Evolutionary conservation across 2,329 filamentous ascomycete genomes (phyloP), one percentile per base, ranked within the genome.

Genomic region (Neopestalotiopsis sp.): DNA sequence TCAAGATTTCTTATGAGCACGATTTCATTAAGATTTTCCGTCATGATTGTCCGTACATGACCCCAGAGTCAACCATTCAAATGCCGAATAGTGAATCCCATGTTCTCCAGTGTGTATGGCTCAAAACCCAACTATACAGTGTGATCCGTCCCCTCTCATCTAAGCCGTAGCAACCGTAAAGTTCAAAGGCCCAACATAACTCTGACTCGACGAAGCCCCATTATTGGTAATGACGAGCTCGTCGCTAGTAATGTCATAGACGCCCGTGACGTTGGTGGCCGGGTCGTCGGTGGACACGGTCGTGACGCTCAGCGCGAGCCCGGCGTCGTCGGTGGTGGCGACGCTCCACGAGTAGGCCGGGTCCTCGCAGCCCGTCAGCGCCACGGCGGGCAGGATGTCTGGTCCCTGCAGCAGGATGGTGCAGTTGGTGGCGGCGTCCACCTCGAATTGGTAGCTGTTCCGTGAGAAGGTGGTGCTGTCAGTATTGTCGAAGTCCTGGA

Each of bases 371-470:
- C 69, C 71, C 34, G 71, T 72, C 42, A 67, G 42, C 34, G 56
- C 38, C 14, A 75, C 70, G 6, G 69, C 49, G 2, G 74, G 74
- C 13, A 75, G 71, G 45, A 57, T 57, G 64, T 75, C 73, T 0
- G 73, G 73, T 6, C 74, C 74, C 45, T 71, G 72, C 2, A 73
- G 69, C 62, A 74, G 68, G n/a, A 71, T 59, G 32, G 62, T 65
- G 61, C 74, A 75, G 28, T 70, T 62, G 1, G 71, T 73, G 4
- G 71, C 69, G 10, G 42, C 32, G 69, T 71, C 71, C 3, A 71
- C 70, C 58, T 45, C 59, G 70, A 74, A 75, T 17, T 71, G 70
- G 68, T 75, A 75, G 9, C 74, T 75, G 42, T 28, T 28, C 24
- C 28, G 17, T 9, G 12, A n/a, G 12, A n/a, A 28, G 17, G 32